A percentile compares a stretch with the other conserved stretches of the same genome.
These are phyloP conservation scores for Mallotus japonicus DNA, from an alignment of 441 rosid genomes.

Conservation along the genomic window DNA sequence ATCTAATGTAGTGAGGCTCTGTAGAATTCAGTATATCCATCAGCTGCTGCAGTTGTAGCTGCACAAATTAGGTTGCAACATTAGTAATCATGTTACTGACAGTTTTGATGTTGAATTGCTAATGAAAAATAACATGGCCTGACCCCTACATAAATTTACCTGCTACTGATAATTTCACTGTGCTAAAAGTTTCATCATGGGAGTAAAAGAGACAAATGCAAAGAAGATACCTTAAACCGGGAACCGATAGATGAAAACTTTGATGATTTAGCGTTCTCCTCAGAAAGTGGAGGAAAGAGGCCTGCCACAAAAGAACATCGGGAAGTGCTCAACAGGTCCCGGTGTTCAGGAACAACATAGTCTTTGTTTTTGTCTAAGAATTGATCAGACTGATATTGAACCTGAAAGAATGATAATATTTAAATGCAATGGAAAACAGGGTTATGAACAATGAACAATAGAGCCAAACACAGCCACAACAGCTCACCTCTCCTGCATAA, in stretches of 20 bases:
- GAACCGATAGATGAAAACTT: conserved; percentile 85
- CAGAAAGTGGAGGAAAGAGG: conserved; percentile 60
- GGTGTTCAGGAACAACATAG: conserved; percentile 87
- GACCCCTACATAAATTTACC: not conserved
- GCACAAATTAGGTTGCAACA: conserved; percentile 43
- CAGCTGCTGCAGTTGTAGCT: conserved; percentile 84
- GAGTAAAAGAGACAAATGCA: conserved; percentile 9
- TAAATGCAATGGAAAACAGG: conserved; percentile 24
- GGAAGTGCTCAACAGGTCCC: conserved; percentile 86
- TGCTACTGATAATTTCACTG: conserved; percentile 1
- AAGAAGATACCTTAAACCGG: conserved; percentile 72
- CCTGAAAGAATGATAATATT: conserved; percentile 47
- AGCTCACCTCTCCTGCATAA: conserved; percentile 93
- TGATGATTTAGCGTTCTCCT: conserved; percentile 71
- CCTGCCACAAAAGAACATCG: conserved; percentile 70
- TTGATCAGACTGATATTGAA: conserved; percentile 78
- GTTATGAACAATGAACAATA: conserved; percentile 9
- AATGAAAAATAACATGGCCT: conserved; percentile 21
- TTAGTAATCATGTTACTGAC: conserved; percentile 23
- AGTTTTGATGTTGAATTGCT: conserved; percentile 1
- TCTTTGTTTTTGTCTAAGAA: conserved; percentile 94
- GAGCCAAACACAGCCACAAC: conserved; percentile 12
- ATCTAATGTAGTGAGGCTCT: conserved; percentile 92
- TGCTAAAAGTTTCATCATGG: conserved; percentile 16
- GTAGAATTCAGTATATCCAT: conserved; percentile 80